Evolutionary conservation across 129 eudicot species (phyloP).

Genomic region (Heracleum sosnowskyi): DNA sequence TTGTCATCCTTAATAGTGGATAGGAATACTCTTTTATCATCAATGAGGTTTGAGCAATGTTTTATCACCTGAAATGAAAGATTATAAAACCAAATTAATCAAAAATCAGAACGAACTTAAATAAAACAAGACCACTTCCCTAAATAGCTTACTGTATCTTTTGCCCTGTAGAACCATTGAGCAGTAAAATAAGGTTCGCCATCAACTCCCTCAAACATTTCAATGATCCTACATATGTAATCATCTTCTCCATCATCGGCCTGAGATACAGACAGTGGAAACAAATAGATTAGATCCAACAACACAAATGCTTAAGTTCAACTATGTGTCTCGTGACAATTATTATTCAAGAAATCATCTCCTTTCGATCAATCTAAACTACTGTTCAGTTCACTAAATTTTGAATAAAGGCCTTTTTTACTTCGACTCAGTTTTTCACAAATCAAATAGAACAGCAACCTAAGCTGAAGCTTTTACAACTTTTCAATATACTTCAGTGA

Average conservation of each 20-base stretch:
- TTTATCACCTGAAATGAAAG: slow-evolving; percentile 42
- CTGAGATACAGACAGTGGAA: slow-evolving; percentile 16
- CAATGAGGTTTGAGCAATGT: slow-evolving; percentile 31
- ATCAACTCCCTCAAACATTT: slow-evolving; percentile 67
- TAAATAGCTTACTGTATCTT: slow-evolving; percentile 58
- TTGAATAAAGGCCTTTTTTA: too few species aligned
- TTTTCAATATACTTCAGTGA: background rate
- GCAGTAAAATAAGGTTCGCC: slow-evolving; percentile 41
- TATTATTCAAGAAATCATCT: background rate
- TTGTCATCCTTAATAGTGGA: slow-evolving; percentile 73
- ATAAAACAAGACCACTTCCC: background rate
- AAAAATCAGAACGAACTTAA: background rate
- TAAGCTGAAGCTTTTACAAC: background rate
- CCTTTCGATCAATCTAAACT: background rate
- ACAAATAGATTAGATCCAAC: background rate
- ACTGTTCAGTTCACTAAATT: background rate
- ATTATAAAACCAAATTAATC: background rate
- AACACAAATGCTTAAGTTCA: background rate
- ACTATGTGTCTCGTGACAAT: too few species aligned
- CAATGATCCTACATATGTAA: slow-evolving; percentile 62
- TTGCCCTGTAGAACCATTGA: slow-evolving; percentile 76
- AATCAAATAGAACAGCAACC: background rate
- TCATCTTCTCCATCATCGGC: slow-evolving; percentile 44
- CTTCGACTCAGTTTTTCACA: background rate
- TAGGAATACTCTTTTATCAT: slow-evolving; percentile 47